Conservation (phyloP, 257 asterid species). For the Buddleja alternifolia region DNA sequence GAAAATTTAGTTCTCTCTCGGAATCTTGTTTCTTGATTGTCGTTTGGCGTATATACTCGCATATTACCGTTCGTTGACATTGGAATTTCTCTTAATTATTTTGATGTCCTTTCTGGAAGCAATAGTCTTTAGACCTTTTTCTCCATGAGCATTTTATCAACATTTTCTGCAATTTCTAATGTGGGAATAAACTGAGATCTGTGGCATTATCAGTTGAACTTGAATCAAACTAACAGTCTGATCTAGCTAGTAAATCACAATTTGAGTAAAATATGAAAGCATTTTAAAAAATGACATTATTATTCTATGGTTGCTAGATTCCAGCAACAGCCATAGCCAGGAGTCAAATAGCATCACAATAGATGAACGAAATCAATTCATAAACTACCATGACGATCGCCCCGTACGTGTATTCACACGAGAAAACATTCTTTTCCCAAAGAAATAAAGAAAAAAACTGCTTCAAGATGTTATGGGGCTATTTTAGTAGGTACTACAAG, state of each 20-base stretch:
- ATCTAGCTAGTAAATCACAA: not conserved
- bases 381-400: slow-evolving; percentile 1
- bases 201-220: not conserved
- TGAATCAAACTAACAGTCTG: not conserved
- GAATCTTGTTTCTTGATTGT: not conserved
- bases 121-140: not conserved
- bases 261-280: not conserved
- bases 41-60: not conserved
- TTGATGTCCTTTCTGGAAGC: not conserved
- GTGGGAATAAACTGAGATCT: too few species aligned
- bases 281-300: not conserved
- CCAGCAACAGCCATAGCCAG: not conserved
- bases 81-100: not conserved
- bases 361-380: not conserved
- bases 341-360: not conserved
- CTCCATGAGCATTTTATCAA: not conserved
- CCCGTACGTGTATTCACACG: not conserved
- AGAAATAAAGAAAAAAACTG: too few species aligned
- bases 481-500: not conserved
- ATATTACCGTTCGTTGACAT: not conserved
- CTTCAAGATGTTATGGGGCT: not conserved
- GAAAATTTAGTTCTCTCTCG: slow-evolving; percentile 11
- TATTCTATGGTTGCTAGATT: not conserved
- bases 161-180: not conserved
- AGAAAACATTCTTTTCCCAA: not conserved